Base-by-base conservation (phyloP, 1,139 yeast genomes). In the Suhomyces bolitotheri region DNA sequence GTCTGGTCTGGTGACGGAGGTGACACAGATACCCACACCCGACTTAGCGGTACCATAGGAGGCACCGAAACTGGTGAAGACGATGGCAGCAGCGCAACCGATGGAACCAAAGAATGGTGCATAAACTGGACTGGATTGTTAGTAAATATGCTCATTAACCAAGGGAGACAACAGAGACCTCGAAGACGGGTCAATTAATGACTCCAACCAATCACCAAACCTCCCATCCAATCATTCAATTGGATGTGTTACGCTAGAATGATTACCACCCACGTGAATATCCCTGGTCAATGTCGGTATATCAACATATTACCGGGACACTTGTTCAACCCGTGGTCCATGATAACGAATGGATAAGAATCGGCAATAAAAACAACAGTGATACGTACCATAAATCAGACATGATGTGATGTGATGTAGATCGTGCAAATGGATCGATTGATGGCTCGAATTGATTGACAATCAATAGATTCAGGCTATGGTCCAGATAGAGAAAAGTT, bases 1-100 rank as follows among this genome's bases (percentile, higher is more conserved):
- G 64, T 92, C 97, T 48, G 98, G 98, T 78, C 97, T 86, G 64
- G 92, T 76, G 45, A 90, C 96, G 69, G 96, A 87, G 51, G 97
- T 89, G 62, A 96, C 98, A 73, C 97, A 89, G 61, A 94, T 90
- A 80, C 99, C 98, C 47, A 92, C 95, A 71, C 99, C 99, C 27
- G 96, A 85, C 72, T 94, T 94, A 59, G 99, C 99, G 50, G 98
- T 94, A 75, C 98, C 99, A 65, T 90, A 89, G 38, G 97, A 92
- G 53, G 99, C 97, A 74, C 99, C 99, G 58, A 90, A 85, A 67
- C 96, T 88, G 65, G 98, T 92, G 79, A 92, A 89, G 58, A 92
- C 87, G 62, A 94, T 92, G 66, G 99, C 97, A 39, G 97, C 90
- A 44, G 98, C 96, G 76, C 98, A 94, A 60, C 98, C 98, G 64